These are phyloP conservation scores for Quercus mongolica DNA, from an alignment of 306 rosid genomes.

Conservation along the genomic window DNA sequence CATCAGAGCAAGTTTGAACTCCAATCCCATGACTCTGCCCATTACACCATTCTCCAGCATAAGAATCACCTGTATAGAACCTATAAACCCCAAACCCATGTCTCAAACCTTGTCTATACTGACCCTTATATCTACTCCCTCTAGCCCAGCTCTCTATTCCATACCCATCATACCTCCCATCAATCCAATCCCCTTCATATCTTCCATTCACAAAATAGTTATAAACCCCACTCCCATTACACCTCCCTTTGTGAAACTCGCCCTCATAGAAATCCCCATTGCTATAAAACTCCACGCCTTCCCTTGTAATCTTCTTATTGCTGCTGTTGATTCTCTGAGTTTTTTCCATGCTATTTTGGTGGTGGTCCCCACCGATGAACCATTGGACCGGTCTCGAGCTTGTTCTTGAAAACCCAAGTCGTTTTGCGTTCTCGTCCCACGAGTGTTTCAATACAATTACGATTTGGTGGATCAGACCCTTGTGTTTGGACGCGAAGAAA, in stretches of 20 bases:
- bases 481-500: conserved; percentile 67
- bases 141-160: conserved; percentile 97
- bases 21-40: conserved; percentile 98
- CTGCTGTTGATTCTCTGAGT: neutral
- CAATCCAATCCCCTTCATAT: conserved; percentile 96
- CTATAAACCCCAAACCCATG: conserved; percentile 88
- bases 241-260: conserved; percentile 74
- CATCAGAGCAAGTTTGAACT: conserved; percentile 87
- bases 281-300: conserved; percentile 94
- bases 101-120: conserved; percentile 75
- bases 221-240: conserved; percentile 95
- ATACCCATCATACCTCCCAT: conserved; percentile 84
- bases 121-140: conserved; percentile 83
- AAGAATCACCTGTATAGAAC: conserved; percentile 87
- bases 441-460: conserved; percentile 48
- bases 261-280: conserved; percentile 98
- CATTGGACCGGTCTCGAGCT: conserved; percentile 71
- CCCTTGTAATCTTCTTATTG: conserved; percentile 44
- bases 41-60: conserved; percentile 85
- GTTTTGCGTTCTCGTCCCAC: conserved; percentile 50
- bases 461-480: conserved; percentile 45
- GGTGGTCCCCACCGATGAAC: conserved; percentile 65
- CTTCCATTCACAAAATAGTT: conserved; percentile 83
- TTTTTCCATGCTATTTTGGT: conserved; percentile 10
- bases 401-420: conserved; percentile 43